Conservation (phyloP, 371 early-diverging fungal genomes). For the Syncephalastrum sp. region DNA sequence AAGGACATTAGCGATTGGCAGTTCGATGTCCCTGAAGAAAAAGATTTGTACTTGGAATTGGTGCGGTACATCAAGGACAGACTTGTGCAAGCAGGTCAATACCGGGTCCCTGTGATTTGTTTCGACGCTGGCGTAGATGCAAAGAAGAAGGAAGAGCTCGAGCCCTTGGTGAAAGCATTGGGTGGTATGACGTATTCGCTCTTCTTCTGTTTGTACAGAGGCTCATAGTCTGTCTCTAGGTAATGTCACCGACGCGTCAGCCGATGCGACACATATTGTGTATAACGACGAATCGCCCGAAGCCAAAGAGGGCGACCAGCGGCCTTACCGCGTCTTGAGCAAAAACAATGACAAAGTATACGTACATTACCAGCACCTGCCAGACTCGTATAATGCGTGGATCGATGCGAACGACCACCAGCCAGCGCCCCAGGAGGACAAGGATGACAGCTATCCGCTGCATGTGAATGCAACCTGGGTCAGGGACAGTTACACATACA, state of each 20-base stretch:
- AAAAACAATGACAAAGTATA: constrained; percentile 44
- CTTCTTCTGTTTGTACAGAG: constrained; percentile 7
- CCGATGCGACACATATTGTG: constrained; percentile 63
- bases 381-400: constrained; percentile 76
- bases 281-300: constrained; percentile 20
- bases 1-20: constrained; percentile 58
- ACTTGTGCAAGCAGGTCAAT: constrained; percentile 31
- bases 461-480: constrained; percentile 68
- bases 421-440: constrained; percentile 20
- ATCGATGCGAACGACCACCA: constrained; percentile 46
- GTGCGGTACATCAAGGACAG: constrained; percentile 37
- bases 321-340: constrained; percentile 27
- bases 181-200: constrained; percentile 40
- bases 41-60: constrained; percentile 37
- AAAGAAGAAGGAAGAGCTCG: constrained; percentile 41
- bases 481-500: constrained; percentile 62
- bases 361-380: constrained; percentile 73
- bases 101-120: constrained; percentile 42
- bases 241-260: constrained; percentile 25
- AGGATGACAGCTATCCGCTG: constrained; percentile 38
- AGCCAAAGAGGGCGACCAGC: constrained; percentile 28
- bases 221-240: constrained; percentile 23
- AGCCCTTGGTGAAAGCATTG: constrained; percentile 31
- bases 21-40: constrained; percentile 43
- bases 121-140: constrained; percentile 47